These are phyloP conservation scores for Funneliformis geosporum DNA, from an alignment of 192 early-diverging fungal genomes.

Conservation along the genomic window DNA sequence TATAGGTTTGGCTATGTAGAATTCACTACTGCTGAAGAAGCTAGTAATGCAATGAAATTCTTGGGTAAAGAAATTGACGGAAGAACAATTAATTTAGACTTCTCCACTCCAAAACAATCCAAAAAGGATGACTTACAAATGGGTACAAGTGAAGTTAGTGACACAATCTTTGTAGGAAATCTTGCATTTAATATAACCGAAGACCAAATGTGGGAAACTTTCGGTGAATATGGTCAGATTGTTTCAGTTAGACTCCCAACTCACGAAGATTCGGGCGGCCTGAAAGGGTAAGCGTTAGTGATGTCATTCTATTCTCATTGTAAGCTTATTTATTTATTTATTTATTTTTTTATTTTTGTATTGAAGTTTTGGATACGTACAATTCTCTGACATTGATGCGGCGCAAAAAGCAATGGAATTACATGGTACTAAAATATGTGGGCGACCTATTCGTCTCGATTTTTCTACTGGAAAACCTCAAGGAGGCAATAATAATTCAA, in stretches of 20 bases:
- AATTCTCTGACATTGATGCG: conserved; percentile 68
- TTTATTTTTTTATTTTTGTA: background rate
- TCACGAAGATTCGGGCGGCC: conserved; percentile 70
- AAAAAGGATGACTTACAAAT: conserved; percentile 40
- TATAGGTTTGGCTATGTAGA: conserved; percentile 88
- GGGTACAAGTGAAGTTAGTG: conserved; percentile 56
- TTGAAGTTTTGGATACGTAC: conserved; percentile 81
- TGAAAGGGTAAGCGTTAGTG: conserved; percentile 56
- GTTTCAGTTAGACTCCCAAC: conserved; percentile 71
- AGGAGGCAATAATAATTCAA: conserved; percentile 44
- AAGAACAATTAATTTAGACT: conserved; percentile 77
- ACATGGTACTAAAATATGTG: conserved; percentile 76
- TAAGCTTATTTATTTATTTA: background rate
- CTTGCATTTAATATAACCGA: conserved; percentile 68
- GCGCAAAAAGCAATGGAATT: conserved; percentile 78
- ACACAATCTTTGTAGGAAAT: conserved; percentile 85
- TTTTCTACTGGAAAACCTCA: conserved; percentile 55
- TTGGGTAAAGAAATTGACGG: conserved; percentile 79
- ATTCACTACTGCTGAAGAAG: conserved; percentile 65
- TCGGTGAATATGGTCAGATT: conserved; percentile 65
- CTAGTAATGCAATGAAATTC: conserved; percentile 67
- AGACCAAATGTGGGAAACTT: conserved; percentile 52
- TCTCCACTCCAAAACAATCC: conserved; percentile 57
- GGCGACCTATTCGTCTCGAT: conserved; percentile 85
- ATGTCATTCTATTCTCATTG: conserved; percentile 31